Evolutionary conservation across 148 eudicot species (phyloP), one percentile per base, ranked within the genome.

Genomic region (Rhododendron ovatum): DNA sequence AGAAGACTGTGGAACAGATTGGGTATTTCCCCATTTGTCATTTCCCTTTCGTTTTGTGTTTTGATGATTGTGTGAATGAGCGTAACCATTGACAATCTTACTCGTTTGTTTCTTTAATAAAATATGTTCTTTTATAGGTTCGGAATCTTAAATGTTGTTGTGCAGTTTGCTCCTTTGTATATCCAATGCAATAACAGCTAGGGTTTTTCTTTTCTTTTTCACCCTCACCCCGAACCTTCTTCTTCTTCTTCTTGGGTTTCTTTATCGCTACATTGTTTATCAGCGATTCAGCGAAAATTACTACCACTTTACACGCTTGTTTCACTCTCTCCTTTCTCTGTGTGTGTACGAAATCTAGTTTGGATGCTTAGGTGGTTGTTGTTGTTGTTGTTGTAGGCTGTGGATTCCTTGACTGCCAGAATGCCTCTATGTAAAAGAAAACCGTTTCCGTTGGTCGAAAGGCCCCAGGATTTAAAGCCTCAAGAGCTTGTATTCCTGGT

Each of bases 361-460:
- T 43, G 37, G 2, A 59, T 86, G 20, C 22, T 85, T 80, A 11
- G 84, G 55, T 43, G 20, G 61, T 33, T 0, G 12, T 47, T 47
- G 22, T 61, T 57, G 22, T 61, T 57, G 69, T 65, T 81, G 69
- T 63, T 75, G 80, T 50, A 82, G 85, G 37, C 26, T 41, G 85
- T 28, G 63, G 80, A 83, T 30, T 73, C 55, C 61, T 83, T 78
- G 80, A 85, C 57, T 59, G 85, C 67, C 28, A 84, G 47, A 83
- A 97, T 97, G 99, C 99, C 99, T 79, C 88, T 95, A 57, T 93
- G 90, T 67, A 95, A 93, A 86, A 85, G 94, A 81, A 97, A 93
- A 88, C 95, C 98, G n/a, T 93, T 95, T 89, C 82, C 91, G 33
- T 87, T 94, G 90, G 79, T 89, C 86, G 96, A 94, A 82, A 89